phyloP scores from a whole-genome alignment of 345 rosid genomes.

The Citrus medica region DNA sequence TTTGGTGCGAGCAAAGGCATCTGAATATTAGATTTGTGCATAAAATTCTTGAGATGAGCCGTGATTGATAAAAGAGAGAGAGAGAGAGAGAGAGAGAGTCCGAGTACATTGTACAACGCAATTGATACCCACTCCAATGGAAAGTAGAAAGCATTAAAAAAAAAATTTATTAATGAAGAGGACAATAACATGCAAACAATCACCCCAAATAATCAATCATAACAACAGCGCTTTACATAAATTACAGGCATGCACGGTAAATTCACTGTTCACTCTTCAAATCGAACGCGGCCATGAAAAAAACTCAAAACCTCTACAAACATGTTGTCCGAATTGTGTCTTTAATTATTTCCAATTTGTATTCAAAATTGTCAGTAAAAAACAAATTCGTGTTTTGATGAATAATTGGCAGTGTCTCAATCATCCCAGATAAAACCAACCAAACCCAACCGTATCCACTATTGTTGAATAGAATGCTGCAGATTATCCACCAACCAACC shows the following conservation, averaged over 20 bases:
- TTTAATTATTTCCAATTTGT: constrained; percentile 23
- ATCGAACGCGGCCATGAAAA: constrained; percentile 16
- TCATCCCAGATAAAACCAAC: constrained; percentile 15
- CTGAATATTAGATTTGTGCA: not conserved
- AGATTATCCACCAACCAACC: constrained; percentile 19
- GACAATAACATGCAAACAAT: not conserved
- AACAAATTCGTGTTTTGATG: constrained; percentile 7
- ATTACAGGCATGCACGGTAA: not conserved
- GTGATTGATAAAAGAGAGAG: no score
- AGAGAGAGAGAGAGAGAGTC: no score
- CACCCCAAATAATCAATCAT: not conserved
- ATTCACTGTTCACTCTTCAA: not conserved
- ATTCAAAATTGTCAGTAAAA: constrained; percentile 18
- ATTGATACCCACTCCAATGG: not conserved
- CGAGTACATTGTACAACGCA: not conserved
- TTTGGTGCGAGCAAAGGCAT: not conserved
- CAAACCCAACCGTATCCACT: constrained; percentile 24
- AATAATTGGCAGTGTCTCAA: constrained; percentile 2
- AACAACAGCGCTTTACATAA: constrained; percentile 31
- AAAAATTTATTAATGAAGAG: not conserved
- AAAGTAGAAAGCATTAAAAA: not conserved
- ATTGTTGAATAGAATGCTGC: constrained; percentile 27
- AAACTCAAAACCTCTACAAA: constrained; percentile 34
- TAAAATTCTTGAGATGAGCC: not conserved
- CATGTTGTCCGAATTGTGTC: constrained; percentile 18